Conservation (phyloP, 176 grass and related monocot genomes). For the Zoysia japonica region DNA sequence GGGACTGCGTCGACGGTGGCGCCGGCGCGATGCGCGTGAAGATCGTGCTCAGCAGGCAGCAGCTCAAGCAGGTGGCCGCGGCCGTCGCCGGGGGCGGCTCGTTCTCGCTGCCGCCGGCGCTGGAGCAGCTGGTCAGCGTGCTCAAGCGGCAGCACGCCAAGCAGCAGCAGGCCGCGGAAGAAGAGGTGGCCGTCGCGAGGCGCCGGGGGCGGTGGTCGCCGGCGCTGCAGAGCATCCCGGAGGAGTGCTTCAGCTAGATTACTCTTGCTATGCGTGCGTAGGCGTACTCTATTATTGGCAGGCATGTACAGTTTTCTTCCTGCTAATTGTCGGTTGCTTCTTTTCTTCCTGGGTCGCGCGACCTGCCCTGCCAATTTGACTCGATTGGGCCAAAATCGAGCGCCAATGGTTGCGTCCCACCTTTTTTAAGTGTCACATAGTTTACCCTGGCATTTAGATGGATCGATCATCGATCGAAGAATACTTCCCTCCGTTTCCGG, state of each 20-base stretch:
- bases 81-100: constrained; percentile 38
- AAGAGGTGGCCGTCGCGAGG: background rate
- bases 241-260: constrained; percentile 53
- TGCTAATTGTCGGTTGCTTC: background rate
- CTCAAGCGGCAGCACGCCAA: constrained; percentile 59
- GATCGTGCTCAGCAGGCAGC: constrained; percentile 73
- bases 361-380: background rate
- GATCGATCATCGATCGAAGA: background rate
- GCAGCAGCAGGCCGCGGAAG: constrained; percentile 31
- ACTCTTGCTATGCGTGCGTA: background rate
- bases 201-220: constrained; percentile 57
- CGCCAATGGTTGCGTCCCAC: constrained; percentile 34
- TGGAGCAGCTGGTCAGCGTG: constrained; percentile 65
- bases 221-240: constrained; percentile 71
- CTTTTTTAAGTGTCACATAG: constrained; percentile 53
- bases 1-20: background rate
- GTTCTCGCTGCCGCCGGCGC: constrained; percentile 49
- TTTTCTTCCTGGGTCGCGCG: constrained; percentile 2
- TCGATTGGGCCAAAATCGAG: constrained; percentile 32
- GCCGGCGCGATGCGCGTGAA: constrained; percentile 58
- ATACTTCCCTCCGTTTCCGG: background rate
- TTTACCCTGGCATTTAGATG: constrained; percentile 57
- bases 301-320: constrained; percentile 38
- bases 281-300: background rate
- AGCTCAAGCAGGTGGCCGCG: constrained; percentile 67